Base-by-base conservation (phyloP, 306 rosid genomes). In the Lablab purpureus region DNA sequence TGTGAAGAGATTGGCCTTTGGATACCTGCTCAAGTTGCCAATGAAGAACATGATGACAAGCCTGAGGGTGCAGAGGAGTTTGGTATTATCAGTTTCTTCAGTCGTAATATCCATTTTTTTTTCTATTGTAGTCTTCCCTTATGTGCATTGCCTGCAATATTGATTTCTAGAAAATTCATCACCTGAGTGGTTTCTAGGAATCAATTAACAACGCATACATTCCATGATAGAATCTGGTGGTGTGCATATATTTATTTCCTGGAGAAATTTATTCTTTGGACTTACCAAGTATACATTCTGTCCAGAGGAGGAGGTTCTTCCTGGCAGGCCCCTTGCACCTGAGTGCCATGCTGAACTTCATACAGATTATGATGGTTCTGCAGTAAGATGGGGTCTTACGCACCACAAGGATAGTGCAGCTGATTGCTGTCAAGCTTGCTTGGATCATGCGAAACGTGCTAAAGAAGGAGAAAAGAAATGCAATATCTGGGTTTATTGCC, bases 401-500 rank as follows among this genome's bases (percentile, higher is more conserved):
- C 89, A 88, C 82, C 99, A 88, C 85, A 92, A 85, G 89, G 97
- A 95, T 63, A 95, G 98, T 81, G 98, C 99, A 75, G 97, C 98
- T 34, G 98, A 95, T 85, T 95, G 99, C 75, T 95, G 98, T 70
- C 96, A 91, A 77, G 94, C 99, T 81, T 95, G 99, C 90, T 76
- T 95, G 81, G 94, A 91, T 81, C 98, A 92, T 1, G 98, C 97
- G 4, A 86, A 49, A 81, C 76, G 17, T 21, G 97, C 97, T 37
- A 93, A 81, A 80, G 89, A 91, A 45, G 88, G 90, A 10, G 95
- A 87, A 46, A 84, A 75, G 84, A 92, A 86, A 90, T 92, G 99
- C 84, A 95, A 95, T 81, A 76, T 90, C 55, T 95, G 99, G 98
- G 99, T 95, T 82, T 95, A 95, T 82, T 95, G 99, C 72, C 99